Conservation (phyloP, 78 protist genomes). For the Protostelium mycophagum region DNA sequence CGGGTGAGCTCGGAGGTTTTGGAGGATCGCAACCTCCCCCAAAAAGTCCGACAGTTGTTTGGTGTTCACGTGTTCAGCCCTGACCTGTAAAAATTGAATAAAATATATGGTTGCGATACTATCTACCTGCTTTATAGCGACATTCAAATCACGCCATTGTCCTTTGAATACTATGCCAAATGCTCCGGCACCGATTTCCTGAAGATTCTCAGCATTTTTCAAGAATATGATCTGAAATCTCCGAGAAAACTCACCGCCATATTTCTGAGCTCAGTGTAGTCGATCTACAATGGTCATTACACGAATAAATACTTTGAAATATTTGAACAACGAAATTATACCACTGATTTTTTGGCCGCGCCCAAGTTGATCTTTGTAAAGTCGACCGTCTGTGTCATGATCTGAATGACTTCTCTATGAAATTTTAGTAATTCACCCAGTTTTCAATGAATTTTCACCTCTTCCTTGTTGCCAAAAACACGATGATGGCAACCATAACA, state of each 20-base stretch:
- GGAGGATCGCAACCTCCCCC: no score
- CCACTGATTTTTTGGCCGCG: background rate
- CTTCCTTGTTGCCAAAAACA: background rate
- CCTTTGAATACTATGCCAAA: background rate
- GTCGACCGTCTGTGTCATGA: background rate
- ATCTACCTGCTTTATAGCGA: background rate
- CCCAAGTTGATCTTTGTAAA: background rate
- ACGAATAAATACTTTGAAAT: no score
- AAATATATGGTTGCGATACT: no score
- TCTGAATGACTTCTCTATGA: background rate
- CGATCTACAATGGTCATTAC: background rate
- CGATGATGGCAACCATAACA: background rate
- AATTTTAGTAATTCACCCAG: no score
- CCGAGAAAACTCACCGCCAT: background rate
- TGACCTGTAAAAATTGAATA: no score
- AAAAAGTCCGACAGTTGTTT: no score
- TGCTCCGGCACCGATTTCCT: background rate
- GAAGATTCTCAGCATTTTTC: background rate
- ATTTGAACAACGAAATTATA: background rate
- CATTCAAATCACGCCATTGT: background rate
- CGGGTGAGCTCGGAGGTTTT: no score
- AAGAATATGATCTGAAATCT: background rate
- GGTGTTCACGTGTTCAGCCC: no score
- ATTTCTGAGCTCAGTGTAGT: background rate
- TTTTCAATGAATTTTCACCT: background rate